Evolutionary conservation across 305 asterid genomes (phyloP), one percentile per base, ranked within the genome.

Genomic region (Fraxinus angustifolia): DNA sequence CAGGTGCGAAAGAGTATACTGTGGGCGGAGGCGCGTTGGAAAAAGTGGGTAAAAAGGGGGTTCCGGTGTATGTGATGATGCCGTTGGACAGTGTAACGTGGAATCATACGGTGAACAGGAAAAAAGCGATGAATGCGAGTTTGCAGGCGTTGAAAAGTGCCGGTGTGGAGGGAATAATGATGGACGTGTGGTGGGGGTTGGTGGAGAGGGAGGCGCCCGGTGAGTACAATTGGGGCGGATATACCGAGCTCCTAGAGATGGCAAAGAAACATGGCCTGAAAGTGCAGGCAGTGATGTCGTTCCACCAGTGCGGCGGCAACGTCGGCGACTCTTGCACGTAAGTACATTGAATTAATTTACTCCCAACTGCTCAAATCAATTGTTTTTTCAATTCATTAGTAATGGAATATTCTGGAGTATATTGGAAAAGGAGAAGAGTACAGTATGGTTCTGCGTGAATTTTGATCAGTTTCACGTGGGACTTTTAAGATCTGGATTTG

Each of bases 201-300:
- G 97, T 95, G 62, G 98, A 95, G 87, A 88, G 91, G 80, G 98
- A 91, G 77, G 85, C 83, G 2, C 94, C 97, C 1, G 94, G 98
- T 17, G 90, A 87, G 82, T 95, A 95, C 31, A 92, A 92, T 79
- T 95, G 97, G 96, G 97, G 93, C 38, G 99, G 99, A 21, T 95
- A 95, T 62, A 71, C 77, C 21, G 99, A 95, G 85, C 92, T 95
- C n/a, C 77, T 95, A 80, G 99, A 93, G 75, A 92, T 95, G 98
- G 99, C 99, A 7, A 92, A 86, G 86, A 92, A 92, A 75, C 93
- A 91, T 79, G 99, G 98, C 2, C 87, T 95, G 19, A 93, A 93
- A 85, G 99, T 95, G 71, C 99, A 95, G 88, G 98, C 98, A 2
- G 99, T 95, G n/a, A 95, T 95, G 99, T 95, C 99, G 26, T 95